Evolutionary conservation across 768 basidiomycete species (phyloP).

Genomic region (Pisolithus sp.): DNA sequence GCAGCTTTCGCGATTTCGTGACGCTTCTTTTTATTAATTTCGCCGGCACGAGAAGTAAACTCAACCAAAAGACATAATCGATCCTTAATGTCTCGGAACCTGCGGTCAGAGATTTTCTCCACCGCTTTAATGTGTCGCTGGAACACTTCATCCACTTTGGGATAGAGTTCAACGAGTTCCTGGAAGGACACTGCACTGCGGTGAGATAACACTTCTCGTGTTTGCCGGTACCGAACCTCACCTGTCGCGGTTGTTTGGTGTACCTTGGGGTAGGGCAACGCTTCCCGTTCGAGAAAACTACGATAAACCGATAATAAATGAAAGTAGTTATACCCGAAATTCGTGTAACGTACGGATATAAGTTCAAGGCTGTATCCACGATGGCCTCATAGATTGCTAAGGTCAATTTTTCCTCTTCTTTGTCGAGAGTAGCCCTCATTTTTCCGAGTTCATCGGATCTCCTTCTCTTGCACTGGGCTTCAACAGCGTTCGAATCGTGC

Average conservation of each 20-base stretch:
- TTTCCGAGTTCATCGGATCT: neutral
- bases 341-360: constrained; percentile 19
- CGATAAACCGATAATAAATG: neutral
- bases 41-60: neutral
- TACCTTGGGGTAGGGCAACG: constrained; percentile 2
- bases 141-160: constrained; percentile 6
- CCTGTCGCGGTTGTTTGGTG: neutral
- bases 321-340: neutral
- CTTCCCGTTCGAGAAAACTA: constrained; percentile 13
- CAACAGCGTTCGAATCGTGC: constrained; percentile 5
- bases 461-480: neutral
- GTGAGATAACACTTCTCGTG: neutral
- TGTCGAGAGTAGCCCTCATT: neutral
- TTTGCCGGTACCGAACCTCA: neutral
- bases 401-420: constrained; percentile 4
- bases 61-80: constrained; percentile 9
- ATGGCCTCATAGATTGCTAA: constrained; percentile 18
- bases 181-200: constrained; percentile 8
- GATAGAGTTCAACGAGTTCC: constrained; percentile 3
- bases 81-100: constrained; percentile 11
- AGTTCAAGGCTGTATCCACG: constrained; percentile 13
- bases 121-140: neutral
- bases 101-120: constrained; percentile 3
- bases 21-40: neutral
- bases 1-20: neutral